Conservation (phyloP, 495 filamentous ascomycete species). For the Podospora anserina region DNA sequence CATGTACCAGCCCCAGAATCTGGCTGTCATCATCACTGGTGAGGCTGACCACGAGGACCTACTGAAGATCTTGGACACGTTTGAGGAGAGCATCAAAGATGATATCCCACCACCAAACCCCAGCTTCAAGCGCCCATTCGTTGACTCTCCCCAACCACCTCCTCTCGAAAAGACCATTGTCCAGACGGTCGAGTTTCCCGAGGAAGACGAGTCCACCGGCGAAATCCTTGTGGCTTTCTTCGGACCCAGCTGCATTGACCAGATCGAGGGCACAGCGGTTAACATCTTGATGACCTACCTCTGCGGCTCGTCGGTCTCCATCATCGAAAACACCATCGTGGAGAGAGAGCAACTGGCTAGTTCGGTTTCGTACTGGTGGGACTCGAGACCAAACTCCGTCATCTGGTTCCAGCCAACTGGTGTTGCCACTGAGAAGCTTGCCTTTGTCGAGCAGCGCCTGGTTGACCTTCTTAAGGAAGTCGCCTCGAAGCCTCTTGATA, state of each 20-base stretch:
- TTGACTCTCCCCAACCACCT: constrained; percentile 77
- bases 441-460: constrained; percentile 76
- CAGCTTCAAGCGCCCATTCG: constrained; percentile 83
- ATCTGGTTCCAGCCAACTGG: constrained; percentile 80
- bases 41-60: constrained; percentile 82
- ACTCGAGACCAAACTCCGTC: constrained; percentile 73
- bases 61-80: constrained; percentile 74
- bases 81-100: constrained; percentile 81
- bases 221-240: constrained; percentile 82
- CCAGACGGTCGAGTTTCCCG: constrained; percentile 84
- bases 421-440: constrained; percentile 82
- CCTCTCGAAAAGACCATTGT: constrained; percentile 64
- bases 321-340: constrained; percentile 87
- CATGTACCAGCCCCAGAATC: constrained; percentile 98
- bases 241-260: constrained; percentile 73
- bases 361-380: constrained; percentile 69
- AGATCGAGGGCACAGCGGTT: constrained; percentile 61
- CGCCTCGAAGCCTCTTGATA: constrained; percentile 73
- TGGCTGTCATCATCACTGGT: constrained; percentile 85
- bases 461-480: constrained; percentile 80
- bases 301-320: constrained; percentile 84
- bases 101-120: constrained; percentile 70
- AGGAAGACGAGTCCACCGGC: constrained; percentile 90
- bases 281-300: constrained; percentile 78
- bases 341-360: constrained; percentile 91